Evolutionary conservation across 2,329 filamentous ascomycete genomes (phyloP).

Genomic region (Phyllosticta paracitricarpa): DNA sequence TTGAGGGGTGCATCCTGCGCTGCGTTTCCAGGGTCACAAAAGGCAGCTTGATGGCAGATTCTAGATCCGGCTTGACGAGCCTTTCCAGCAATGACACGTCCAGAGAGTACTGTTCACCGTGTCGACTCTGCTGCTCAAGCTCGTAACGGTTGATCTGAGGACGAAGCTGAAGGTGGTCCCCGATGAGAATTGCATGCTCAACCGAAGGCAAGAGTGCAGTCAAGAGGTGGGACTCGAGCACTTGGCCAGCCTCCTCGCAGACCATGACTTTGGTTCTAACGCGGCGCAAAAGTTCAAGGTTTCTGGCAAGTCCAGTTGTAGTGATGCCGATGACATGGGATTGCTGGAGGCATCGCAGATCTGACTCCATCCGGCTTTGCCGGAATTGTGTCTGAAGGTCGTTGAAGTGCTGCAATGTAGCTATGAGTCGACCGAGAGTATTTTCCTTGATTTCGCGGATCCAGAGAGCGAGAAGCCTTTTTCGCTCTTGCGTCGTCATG

Average conservation of each 20-base stretch:
- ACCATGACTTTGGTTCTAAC: constrained; percentile 48
- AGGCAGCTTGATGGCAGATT: constrained; percentile 7
- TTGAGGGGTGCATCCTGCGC: constrained; percentile 54
- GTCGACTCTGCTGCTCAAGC: constrained; percentile 41
- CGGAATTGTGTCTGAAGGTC: not conserved
- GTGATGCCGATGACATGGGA: constrained; percentile 50
- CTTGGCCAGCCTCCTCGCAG: constrained; percentile 60
- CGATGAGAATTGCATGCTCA: constrained; percentile 54
- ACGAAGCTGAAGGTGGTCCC: constrained; percentile 53
- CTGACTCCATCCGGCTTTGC: not conserved
- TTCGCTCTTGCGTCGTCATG: no score
- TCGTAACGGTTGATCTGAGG: constrained; percentile 48
- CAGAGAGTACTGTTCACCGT: constrained; percentile 42
- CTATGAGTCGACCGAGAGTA: no score
- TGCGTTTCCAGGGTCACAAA: constrained; percentile 42
- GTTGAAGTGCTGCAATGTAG: not conserved
- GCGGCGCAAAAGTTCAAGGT: constrained; percentile 40
- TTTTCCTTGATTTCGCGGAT: no score
- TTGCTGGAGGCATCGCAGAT: constrained; percentile 17
- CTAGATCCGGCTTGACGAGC: constrained; percentile 28
- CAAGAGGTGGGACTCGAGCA: constrained; percentile 54
- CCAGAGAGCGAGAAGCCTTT: no score
- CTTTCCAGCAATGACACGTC: constrained; percentile 55
- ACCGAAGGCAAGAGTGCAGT: constrained; percentile 49
- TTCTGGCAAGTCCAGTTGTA: constrained; percentile 49